Conservation (phyloP, 257 asterid species). For the Solanum lycopersicoides region DNA sequence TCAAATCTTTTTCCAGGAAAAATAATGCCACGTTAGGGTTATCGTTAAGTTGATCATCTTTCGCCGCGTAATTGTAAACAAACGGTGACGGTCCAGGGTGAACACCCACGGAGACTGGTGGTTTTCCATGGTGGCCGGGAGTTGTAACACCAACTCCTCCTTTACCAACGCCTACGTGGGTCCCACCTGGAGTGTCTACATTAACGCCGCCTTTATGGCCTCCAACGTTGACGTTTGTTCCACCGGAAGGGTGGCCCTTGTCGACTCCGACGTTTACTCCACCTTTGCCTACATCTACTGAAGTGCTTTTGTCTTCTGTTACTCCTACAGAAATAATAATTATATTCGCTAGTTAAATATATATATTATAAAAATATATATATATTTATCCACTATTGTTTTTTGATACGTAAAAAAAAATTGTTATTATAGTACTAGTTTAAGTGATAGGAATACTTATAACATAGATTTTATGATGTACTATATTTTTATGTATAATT, state of each 20-base stretch:
- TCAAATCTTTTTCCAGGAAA: slow-evolving; percentile 57
- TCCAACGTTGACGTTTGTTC: slow-evolving; percentile 11
- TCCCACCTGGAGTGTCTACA: slow-evolving; percentile 24
- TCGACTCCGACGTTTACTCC: slow-evolving; percentile 1
- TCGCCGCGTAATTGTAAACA: slow-evolving; percentile 38
- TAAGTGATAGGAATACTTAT: background rate
- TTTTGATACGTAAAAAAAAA: too few species aligned
- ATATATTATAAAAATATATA: too few species aligned
- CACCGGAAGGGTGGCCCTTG: background rate
- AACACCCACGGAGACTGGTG: slow-evolving; percentile 49
- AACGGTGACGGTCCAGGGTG: slow-evolving; percentile 24
- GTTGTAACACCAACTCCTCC: slow-evolving; percentile 42
- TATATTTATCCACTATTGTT: too few species aligned
- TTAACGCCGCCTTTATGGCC: slow-evolving; percentile 21
- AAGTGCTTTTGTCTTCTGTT: slow-evolving; percentile 34
- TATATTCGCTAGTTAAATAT: too few species aligned
- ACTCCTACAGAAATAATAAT: slow-evolving; percentile 17
- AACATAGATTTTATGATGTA: background rate
- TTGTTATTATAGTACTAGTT: background rate
- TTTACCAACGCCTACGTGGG: slow-evolving; percentile 36
- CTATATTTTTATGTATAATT: background rate
- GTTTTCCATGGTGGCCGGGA: slow-evolving; percentile 28
- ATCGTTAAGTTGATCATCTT: slow-evolving; percentile 52
- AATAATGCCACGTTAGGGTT: slow-evolving; percentile 58
- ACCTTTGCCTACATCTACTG: slow-evolving; percentile 15